phyloP scores from a whole-genome alignment of 331 rosid genomes.

The Saraca asoca region DNA sequence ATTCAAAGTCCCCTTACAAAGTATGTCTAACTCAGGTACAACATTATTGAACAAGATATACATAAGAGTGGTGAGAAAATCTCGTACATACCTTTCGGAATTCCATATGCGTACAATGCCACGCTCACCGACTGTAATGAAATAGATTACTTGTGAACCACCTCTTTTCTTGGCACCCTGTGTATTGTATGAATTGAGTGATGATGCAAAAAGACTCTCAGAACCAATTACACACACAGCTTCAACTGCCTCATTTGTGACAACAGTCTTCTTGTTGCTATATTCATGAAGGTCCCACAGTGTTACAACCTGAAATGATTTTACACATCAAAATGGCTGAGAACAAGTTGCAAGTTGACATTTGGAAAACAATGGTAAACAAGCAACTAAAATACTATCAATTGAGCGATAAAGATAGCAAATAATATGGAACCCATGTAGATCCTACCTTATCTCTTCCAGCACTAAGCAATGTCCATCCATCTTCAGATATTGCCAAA shows the following conservation, averaged over 20 bases:
- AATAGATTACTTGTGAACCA: conserved; percentile 47
- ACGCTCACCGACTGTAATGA: conserved; percentile 82
- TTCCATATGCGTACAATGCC: conserved; percentile 87
- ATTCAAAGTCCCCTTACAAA: conserved; percentile 2
- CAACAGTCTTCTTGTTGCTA: conserved; percentile 73
- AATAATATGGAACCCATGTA: neutral
- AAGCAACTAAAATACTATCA: neutral
- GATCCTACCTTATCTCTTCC: conserved; percentile 88
- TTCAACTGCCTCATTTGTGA: conserved; percentile 89
- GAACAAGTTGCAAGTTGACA: neutral
- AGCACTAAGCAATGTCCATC: conserved; percentile 79
- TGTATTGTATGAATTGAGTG: conserved; percentile 41
- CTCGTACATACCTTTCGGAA: conserved; percentile 71
- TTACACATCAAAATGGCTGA: conserved; percentile 26
- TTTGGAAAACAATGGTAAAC: neutral
- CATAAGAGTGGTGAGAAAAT: conserved; percentile 4
- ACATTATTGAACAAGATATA: conserved; percentile 16
- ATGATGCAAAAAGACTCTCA: conserved; percentile 56
- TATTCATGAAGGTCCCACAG: conserved; percentile 87
- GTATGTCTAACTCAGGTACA: conserved; percentile 1
- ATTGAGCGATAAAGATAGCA: neutral
- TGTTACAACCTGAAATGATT: conserved; percentile 72
- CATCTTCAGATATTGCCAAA: conserved; percentile 81
- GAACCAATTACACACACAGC: conserved; percentile 66
- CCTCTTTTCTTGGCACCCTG: conserved; percentile 42